Base-by-base conservation (phyloP, 2,329 filamentous ascomycete genomes). In the Trichoderma semiorbis region DNA sequence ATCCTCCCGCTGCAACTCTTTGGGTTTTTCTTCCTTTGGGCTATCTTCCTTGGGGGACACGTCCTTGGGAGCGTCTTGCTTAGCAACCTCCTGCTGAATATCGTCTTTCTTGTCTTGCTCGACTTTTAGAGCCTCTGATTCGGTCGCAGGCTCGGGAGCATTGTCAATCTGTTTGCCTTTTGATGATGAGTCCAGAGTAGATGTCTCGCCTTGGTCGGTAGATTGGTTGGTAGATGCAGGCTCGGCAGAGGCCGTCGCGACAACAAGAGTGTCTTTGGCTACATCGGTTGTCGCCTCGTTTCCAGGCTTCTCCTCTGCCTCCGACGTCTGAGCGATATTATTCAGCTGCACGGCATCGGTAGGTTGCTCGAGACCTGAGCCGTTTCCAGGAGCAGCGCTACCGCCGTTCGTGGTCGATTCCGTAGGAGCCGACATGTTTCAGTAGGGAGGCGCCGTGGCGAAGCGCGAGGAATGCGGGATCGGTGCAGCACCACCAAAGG, bases 331-430 rank as follows among this genome's bases (percentile, higher is more conserved):
- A 66, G 76, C 72, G 65, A 83, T 80, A 69, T 73, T 78, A 72
- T 79, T 77, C 81, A 83, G 81, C 62, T 79, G 77, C 36, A 83
- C 80, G 71, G 81, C 80, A 74, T 82, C 82, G 65, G 74, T 78
- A 69, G 79, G 78, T 73, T 82, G 80, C 36, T 79, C 75, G 71
- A 81, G 77, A 61, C 75, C 77, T 34, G 78, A 76, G 71, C 79
- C 77, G 74, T 76, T 76, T 69, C 74, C 71, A 72, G 74, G 72
- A 72, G 75, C 67, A 60, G 74, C 69, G 67, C 78, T 79, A 74
- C 76, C 78, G 75, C 79, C 77, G 72, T 73, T 77, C 76, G 77
- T 79, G 75, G 77, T 77, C 74, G 78, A 74, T 74, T 81, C 78
- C 77, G 77, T 73, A 72, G 77, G 72, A 74, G 79, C 77, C 75